phyloP scores from a whole-genome alignment of 441 rosid genomes.

The Dalechampia spathulata region DNA sequence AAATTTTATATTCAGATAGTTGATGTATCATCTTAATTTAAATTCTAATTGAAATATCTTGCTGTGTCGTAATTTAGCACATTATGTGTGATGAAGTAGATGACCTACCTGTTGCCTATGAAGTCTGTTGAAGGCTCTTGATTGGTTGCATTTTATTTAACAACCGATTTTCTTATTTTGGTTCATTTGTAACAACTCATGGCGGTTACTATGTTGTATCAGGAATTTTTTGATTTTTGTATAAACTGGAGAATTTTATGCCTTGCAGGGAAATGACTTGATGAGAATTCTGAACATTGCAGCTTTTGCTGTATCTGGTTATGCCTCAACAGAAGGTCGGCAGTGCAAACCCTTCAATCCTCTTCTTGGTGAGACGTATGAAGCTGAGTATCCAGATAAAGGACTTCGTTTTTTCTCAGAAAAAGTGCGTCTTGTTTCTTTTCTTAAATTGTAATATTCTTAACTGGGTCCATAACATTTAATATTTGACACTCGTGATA shows the following conservation, averaged over 20 bases:
- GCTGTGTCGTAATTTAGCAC: background rate
- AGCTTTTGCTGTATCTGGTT: constrained; percentile 97
- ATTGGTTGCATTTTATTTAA: background rate
- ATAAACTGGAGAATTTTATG: constrained; percentile 13
- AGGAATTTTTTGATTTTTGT: background rate
- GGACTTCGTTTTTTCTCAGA: constrained; percentile 92
- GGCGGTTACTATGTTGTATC: background rate
- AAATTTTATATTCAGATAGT: constrained; percentile 16
- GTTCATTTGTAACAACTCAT: background rate
- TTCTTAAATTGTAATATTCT: background rate
- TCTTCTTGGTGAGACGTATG: constrained; percentile 92
- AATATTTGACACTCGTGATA: no score
- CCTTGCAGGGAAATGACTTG: constrained; percentile 77
- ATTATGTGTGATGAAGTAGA: background rate
- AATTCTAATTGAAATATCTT: constrained; percentile 4
- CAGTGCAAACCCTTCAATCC: constrained; percentile 98
- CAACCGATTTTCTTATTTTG: background rate
- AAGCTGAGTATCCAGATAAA: constrained; percentile 96
- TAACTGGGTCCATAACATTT: no score
- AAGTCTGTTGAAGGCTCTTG: background rate
- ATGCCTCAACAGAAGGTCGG: constrained; percentile 97
- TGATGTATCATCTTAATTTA: constrained; percentile 11
- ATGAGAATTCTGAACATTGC: constrained; percentile 90
- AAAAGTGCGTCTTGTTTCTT: constrained; percentile 38
- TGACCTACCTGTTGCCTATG: no score